Evolutionary conservation across 768 basidiomycete species (phyloP).

Genomic region (Tephrocybe rancida): DNA sequence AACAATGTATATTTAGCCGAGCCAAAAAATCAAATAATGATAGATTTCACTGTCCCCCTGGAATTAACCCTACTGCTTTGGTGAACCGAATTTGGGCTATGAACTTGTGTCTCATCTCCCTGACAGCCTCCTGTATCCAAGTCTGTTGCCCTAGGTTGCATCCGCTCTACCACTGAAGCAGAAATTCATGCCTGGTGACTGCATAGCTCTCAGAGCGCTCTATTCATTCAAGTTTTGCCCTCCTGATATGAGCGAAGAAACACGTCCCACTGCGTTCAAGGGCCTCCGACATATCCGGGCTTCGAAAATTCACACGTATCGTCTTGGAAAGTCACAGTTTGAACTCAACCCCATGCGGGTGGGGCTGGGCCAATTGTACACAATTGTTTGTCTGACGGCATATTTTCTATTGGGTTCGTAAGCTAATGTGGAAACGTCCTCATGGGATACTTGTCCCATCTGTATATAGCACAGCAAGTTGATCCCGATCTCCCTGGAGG

Average conservation of each 20-base stretch:
- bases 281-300: slow-evolving; percentile 25
- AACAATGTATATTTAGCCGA: slow-evolving; percentile 11
- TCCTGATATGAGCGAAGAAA: slow-evolving; percentile 12
- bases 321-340: slow-evolving; percentile 7
- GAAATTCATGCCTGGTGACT: neutral
- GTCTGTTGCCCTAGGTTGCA: slow-evolving; percentile 7
- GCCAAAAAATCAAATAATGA: neutral
- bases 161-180: slow-evolving; percentile 1
- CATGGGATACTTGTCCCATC: slow-evolving; percentile 21
- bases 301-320: slow-evolving; percentile 10
- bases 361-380: slow-evolving; percentile 9
- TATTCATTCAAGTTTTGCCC: slow-evolving; percentile 1
- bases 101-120: slow-evolving; percentile 11
- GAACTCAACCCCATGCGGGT: slow-evolving; percentile 21
- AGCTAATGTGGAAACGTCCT: slow-evolving; percentile 24
- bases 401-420: slow-evolving; percentile 22
- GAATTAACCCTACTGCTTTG: slow-evolving; percentile 12
- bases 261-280: slow-evolving; percentile 4
- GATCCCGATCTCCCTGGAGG: slow-evolving; percentile 24
- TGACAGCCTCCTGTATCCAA: slow-evolving; percentile 15
- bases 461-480: slow-evolving; percentile 21
- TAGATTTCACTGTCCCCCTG: slow-evolving; percentile 14
- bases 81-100: slow-evolving; percentile 14
- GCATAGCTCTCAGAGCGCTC: neutral
- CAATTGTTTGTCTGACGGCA: slow-evolving; percentile 26